These are phyloP conservation scores for Macrolepiota albuminosa DNA, from an alignment of 768 basidiomycete genomes.

Conservation along the genomic window DNA sequence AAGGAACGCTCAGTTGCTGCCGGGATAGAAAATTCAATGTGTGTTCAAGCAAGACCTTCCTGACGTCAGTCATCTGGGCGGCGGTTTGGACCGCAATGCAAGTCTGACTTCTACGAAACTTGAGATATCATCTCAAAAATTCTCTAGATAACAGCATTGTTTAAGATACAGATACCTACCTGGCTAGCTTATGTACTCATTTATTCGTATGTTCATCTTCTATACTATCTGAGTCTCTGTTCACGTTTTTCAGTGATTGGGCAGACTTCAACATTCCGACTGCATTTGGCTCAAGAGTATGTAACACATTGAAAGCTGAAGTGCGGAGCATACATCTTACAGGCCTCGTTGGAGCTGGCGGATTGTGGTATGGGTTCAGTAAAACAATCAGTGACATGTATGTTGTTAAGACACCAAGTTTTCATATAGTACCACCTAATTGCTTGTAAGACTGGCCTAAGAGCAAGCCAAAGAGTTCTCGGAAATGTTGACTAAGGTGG, in stretches of 20 bases:
- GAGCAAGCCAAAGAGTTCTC: slow-evolving; percentile 70
- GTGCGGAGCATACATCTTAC: slow-evolving; percentile 80
- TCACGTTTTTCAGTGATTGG: slow-evolving; percentile 61
- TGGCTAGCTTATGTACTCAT: slow-evolving; percentile 90
- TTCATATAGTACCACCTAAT: neutral
- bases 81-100: slow-evolving; percentile 81
- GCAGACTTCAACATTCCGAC: slow-evolving; percentile 83
- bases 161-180: slow-evolving; percentile 80
- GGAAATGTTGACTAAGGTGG: slow-evolving; percentile 61
- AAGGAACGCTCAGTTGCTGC: slow-evolving; percentile 9
- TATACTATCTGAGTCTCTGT: neutral
- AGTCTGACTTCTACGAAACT: slow-evolving; percentile 21
- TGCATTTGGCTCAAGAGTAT: slow-evolving; percentile 71
- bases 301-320: slow-evolving; percentile 87
- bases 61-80: slow-evolving; percentile 86
- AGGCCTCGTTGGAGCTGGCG: slow-evolving; percentile 80
- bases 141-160: slow-evolving; percentile 65
- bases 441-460: slow-evolving; percentile 60
- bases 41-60: slow-evolving; percentile 84
- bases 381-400: slow-evolving; percentile 82
- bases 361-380: slow-evolving; percentile 91
- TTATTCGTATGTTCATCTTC: slow-evolving; percentile 48
- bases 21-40: slow-evolving; percentile 80
- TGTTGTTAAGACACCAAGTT: slow-evolving; percentile 12
- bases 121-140: neutral